Conservation (phyloP, 1,139 yeast species). For the Trichomonascaceae sp. region DNA sequence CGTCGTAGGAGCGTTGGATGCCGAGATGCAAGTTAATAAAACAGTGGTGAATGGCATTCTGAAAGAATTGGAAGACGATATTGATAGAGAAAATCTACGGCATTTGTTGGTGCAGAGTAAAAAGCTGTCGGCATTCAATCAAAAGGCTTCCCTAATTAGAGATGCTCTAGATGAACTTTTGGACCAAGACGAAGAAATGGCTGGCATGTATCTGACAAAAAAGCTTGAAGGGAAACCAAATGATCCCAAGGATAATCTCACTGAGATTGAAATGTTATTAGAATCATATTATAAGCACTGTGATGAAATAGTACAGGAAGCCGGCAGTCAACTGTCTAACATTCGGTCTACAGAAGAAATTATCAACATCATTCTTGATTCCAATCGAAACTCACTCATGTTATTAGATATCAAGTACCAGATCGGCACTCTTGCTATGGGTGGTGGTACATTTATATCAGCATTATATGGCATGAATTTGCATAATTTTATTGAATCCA, state of each 20-base stretch:
- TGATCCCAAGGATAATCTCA: constrained; percentile 42
- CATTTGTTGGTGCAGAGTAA: constrained; percentile 77
- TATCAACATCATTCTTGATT: constrained; percentile 88
- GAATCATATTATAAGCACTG: constrained; percentile 94
- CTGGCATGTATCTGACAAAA: constrained; percentile 71
- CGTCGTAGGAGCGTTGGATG: constrained; percentile 75
- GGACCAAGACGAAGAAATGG: constrained; percentile 88
- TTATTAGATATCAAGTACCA: constrained; percentile 81
- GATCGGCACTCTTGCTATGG: constrained; percentile 79
- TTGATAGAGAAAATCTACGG: constrained; percentile 76
- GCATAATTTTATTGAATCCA: constrained; percentile 83
- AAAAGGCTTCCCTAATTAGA: constrained; percentile 75
- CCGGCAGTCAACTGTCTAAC: constrained; percentile 76
- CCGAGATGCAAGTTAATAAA: constrained; percentile 74
- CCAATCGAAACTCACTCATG: constrained; percentile 93
- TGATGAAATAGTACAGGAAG: constrained; percentile 93
- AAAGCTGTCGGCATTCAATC: constrained; percentile 71
- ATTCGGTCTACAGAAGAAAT: constrained; percentile 94
- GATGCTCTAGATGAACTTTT: constrained; percentile 81
- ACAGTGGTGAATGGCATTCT: constrained; percentile 71
- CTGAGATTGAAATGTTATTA: constrained; percentile 83
- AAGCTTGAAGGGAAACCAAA: constrained; percentile 33
- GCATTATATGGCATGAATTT: constrained; percentile 97
- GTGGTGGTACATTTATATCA: constrained; percentile 76
- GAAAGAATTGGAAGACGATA: constrained; percentile 75